Evolutionary conservation across 495 filamentous ascomycete species (phyloP).

Genomic region (Penicillium soppii): DNA sequence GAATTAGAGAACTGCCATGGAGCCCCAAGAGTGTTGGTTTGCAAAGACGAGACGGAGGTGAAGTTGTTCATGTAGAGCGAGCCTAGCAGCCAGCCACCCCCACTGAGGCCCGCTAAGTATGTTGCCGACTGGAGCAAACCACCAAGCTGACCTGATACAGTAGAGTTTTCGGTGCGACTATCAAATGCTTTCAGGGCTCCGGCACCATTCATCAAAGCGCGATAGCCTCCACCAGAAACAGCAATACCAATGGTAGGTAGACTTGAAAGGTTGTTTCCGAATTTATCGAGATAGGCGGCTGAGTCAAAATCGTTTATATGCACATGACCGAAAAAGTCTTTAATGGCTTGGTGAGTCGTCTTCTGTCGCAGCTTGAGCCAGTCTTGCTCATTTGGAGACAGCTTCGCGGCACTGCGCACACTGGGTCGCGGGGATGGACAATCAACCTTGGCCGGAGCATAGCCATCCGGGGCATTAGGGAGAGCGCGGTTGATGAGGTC

Average conservation of each 20-base stretch:
- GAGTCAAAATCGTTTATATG: constrained; percentile 73
- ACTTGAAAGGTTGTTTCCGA: constrained; percentile 41
- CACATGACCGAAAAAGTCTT: constrained; percentile 60
- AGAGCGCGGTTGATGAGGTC: not conserved
- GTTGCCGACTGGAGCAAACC: constrained; percentile 75
- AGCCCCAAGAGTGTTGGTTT: constrained; percentile 20
- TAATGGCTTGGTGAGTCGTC: constrained; percentile 59
- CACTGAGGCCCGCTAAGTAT: constrained; percentile 75
- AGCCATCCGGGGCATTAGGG: constrained; percentile 30
- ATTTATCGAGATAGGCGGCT: constrained; percentile 57
- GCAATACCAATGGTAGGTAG: constrained; percentile 55
- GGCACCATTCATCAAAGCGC: constrained; percentile 75
- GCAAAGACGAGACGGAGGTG: constrained; percentile 28
- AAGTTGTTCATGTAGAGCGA: constrained; percentile 83
- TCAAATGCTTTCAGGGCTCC: constrained; percentile 79
- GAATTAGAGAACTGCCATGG: not conserved
- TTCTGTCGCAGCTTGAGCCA: constrained; percentile 55
- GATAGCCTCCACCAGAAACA: constrained; percentile 62
- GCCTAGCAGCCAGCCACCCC: constrained; percentile 77
- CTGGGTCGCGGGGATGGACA: constrained; percentile 37
- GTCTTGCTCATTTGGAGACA: constrained; percentile 60
- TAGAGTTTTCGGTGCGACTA: constrained; percentile 61
- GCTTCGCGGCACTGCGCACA: constrained; percentile 45
- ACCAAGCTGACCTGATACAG: constrained; percentile 64
- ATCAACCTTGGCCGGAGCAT: constrained; percentile 25